Base-by-base conservation (phyloP, 2,329 filamentous ascomycete genomes). In the Alternaria brassicicola region DNA sequence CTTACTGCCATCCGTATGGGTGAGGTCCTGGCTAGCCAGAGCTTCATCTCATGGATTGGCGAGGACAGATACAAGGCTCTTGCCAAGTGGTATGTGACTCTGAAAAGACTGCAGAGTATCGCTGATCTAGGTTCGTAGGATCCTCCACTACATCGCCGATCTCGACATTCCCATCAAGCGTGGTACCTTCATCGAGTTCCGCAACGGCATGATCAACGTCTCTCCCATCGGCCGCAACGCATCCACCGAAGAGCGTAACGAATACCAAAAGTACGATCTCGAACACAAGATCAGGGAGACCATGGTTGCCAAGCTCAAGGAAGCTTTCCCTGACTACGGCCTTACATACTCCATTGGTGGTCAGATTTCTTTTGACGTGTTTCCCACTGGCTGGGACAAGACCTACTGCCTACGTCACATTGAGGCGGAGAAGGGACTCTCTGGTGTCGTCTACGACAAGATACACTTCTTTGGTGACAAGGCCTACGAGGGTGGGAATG, bases 381-480 rank as follows among this genome's bases (percentile, higher is more conserved):
- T 99, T 85, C 95, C 95, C 64, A 86, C 83, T 2, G 95, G 95
- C 74, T 99, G 95, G 95, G 95, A 99, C 82, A 99, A 98, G 88
- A 97, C 92, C 9, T 99, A 97, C 85, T 97, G 93, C 82, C 84
- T 98, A 67, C 83, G 86, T 70, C 93, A 97, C 79, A 83, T 98
- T 62, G 92, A 95, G 81, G 85, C 85, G 64, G 93, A 97, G 78
- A 88, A 89, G 71, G 76, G 79, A 17, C 66, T 78, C 76, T 88
- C 86, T 72, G 89, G 89, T 62, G 82, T 96, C 63, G 81, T 88
- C 23, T 98, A 94, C 84, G 91, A 87, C 68, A 94, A 86, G 42
- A 90, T 98, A 69, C 95, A 98, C 84, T 98, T 98, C 86, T 99
- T 98, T 73, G 95, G 95, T 66, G 95, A 99, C 85, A 99, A 98